phyloP scores from a whole-genome alignment of 371 early-diverging fungal genomes.

The Rhizopus stolonifer region DNA sequence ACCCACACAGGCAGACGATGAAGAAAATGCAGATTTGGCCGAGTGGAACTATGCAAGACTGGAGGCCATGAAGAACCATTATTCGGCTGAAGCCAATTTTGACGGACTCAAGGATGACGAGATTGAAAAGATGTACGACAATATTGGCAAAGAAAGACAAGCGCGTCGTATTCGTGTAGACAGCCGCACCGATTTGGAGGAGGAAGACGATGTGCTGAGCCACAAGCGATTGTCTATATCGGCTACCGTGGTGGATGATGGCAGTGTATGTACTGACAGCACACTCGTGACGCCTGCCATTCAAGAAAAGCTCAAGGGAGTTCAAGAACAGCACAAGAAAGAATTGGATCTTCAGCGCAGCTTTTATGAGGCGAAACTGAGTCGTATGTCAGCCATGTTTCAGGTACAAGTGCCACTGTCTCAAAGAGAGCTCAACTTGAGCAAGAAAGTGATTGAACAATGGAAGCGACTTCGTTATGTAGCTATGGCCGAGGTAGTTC shows the following conservation, averaged over 20 bases:
- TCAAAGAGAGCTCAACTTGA: slow-evolving; percentile 30
- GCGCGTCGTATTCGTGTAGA: slow-evolving; percentile 52
- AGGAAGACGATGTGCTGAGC: slow-evolving; percentile 41
- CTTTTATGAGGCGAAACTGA: slow-evolving; percentile 59
- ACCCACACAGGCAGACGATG: slow-evolving; percentile 38
- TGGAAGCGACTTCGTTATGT: slow-evolving; percentile 71
- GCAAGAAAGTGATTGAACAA: slow-evolving; percentile 20
- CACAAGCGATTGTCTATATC: slow-evolving; percentile 20
- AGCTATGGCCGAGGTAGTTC: slow-evolving; percentile 70
- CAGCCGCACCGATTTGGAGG: slow-evolving; percentile 47
- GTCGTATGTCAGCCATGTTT: slow-evolving; percentile 46
- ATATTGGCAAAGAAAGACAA: slow-evolving; percentile 52
- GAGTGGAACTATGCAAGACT: slow-evolving; percentile 81
- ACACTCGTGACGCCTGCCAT: slow-evolving; percentile 26
- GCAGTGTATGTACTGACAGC: slow-evolving; percentile 46
- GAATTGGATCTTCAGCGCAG: slow-evolving; percentile 53
- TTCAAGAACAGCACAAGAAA: slow-evolving; percentile 55
- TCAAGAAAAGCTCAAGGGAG: slow-evolving; percentile 53
- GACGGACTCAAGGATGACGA: slow-evolving; percentile 58
- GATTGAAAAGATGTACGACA: slow-evolving; percentile 58
- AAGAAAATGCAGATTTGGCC: slow-evolving; percentile 42
- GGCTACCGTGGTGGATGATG: slow-evolving; percentile 39
- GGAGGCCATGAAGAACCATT: slow-evolving; percentile 62
- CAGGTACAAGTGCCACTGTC: slow-evolving; percentile 39
- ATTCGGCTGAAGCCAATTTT: slow-evolving; percentile 45